Conservation (phyloP, 2,329 filamentous ascomycete genomes). For the Cryphonectria radicalis region DNA sequence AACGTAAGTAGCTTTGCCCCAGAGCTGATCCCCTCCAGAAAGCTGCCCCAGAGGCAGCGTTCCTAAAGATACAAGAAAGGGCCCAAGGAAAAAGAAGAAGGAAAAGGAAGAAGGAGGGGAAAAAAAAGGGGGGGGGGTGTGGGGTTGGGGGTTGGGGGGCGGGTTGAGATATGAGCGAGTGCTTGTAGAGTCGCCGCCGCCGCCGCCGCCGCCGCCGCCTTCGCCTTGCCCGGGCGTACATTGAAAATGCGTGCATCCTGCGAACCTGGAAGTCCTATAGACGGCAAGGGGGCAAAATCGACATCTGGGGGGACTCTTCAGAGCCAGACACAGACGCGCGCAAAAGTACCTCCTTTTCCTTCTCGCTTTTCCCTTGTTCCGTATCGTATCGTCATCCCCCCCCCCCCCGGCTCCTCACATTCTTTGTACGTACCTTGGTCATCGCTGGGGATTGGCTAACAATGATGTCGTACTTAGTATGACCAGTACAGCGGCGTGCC, state of each 20-base stretch:
- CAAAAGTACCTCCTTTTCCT: conserved; percentile 14
- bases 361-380: not conserved
- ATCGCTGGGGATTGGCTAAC: not conserved
- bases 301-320: not conserved
- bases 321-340: conserved; percentile 4
- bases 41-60: conserved; percentile 37
- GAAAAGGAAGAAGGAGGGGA: too few relatives aligned
- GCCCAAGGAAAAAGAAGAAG: not conserved
- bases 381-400: too few relatives aligned
- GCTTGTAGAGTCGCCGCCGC: conserved; percentile 12
- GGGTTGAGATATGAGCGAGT: conserved; percentile 15
- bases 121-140: not conserved
- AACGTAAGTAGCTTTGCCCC: conserved; percentile 68
- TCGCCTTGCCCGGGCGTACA: not conserved
- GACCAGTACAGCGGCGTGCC: conserved; percentile 45
- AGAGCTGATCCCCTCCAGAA: conserved; percentile 43
- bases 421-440: not conserved
- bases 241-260: not conserved
- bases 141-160: too few relatives aligned
- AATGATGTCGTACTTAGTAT: conserved; percentile 45
- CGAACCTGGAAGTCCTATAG: conserved; percentile 20
- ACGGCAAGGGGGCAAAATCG: conserved; percentile 23
- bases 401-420: not conserved
- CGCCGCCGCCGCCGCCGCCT: too few relatives aligned
- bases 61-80: not conserved